These are phyloP conservation scores for Ascochyta fabae DNA, from an alignment of 2,329 filamentous ascomycete genomes.

Conservation along the genomic window DNA sequence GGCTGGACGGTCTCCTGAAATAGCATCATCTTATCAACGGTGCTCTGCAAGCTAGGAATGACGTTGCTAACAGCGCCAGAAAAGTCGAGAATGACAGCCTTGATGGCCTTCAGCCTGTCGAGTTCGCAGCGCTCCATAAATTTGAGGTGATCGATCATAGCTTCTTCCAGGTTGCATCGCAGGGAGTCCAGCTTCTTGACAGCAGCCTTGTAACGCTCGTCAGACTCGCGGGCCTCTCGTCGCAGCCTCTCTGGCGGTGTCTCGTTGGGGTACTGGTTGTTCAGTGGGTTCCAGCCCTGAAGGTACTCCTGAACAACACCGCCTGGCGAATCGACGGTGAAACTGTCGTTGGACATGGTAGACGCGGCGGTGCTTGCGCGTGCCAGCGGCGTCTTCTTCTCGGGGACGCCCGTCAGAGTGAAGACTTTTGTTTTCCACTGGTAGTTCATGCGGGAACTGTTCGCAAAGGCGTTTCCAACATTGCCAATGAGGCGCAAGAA, in stretches of 20 bases:
- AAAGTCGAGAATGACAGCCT: conserved; percentile 96
- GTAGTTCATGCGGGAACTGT: conserved; percentile 96
- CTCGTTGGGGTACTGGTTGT: conserved; percentile 90
- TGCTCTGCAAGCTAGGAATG: conserved; percentile 92
- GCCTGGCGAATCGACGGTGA: conserved; percentile 78
- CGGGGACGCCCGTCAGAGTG: conserved; percentile 82
- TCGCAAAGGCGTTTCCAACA: conserved; percentile 93
- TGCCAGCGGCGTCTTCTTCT: conserved; percentile 77
- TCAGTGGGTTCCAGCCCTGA: conserved; percentile 90
- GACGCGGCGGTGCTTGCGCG: conserved; percentile 75
- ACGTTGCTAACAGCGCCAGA: conserved; percentile 97
- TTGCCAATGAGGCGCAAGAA: conserved; percentile 91
- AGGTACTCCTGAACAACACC: conserved; percentile 88
- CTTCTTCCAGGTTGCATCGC: conserved; percentile 93
- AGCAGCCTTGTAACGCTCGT: conserved; percentile 89
- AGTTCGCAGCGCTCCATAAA: conserved; percentile 98
- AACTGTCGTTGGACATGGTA: conserved; percentile 49
- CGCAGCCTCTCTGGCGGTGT: conserved; percentile 85
- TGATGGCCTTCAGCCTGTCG: conserved; percentile 95
- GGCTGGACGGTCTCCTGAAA: conserved; percentile 99
- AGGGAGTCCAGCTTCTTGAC: conserved; percentile 88
- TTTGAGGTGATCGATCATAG: conserved; percentile 88
- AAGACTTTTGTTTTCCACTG: conserved; percentile 96
- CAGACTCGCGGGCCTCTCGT: conserved; percentile 85
- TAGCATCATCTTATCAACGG: conserved; percentile 98